Percentiles rank a stretch among this genome's conserved stretches.
phyloP scores from a whole-genome alignment of 306 rosid species.

The Quercus rubra region DNA sequence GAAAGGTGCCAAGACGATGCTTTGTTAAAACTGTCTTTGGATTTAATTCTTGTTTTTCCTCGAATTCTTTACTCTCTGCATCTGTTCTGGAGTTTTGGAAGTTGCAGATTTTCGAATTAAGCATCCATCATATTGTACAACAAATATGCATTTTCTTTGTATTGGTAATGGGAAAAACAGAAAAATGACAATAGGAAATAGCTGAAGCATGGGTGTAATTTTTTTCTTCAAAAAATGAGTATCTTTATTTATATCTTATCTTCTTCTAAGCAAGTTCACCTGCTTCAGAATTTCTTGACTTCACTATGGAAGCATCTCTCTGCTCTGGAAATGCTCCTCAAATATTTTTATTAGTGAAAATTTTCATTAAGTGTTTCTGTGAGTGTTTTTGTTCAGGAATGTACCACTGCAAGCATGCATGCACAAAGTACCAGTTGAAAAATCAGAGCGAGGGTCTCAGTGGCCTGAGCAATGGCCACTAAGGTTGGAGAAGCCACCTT shows the following conservation, averaged over 20 bases:
- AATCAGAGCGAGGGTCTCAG: conserved; percentile 56
- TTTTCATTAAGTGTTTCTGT: conserved; percentile 1
- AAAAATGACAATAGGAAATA: background rate
- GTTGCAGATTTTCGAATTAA: background rate
- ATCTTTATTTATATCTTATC: background rate
- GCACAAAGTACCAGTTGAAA: conserved; percentile 57
- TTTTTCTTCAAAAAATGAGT: background rate
- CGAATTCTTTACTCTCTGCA: background rate
- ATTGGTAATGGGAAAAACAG: background rate
- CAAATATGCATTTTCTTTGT: background rate
- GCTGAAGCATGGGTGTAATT: background rate
- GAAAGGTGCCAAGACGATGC: too few species aligned
- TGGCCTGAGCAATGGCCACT: conserved; percentile 80
- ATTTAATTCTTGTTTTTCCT: too few species aligned
- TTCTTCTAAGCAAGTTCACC: too few species aligned
- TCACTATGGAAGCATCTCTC: background rate
- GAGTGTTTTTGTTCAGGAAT: conserved; percentile 50
- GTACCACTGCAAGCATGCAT: conserved; percentile 62
- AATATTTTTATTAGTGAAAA: background rate
- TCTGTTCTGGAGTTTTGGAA: background rate
- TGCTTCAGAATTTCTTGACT: background rate
- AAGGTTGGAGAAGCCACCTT: conserved; percentile 78
- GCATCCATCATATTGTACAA: background rate
- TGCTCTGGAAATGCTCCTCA: background rate
- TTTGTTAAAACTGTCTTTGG: too few species aligned